Evolutionary conservation across 352 stramenopile genomes (phyloP).

Genomic region (Phytophthora cactorum): DNA sequence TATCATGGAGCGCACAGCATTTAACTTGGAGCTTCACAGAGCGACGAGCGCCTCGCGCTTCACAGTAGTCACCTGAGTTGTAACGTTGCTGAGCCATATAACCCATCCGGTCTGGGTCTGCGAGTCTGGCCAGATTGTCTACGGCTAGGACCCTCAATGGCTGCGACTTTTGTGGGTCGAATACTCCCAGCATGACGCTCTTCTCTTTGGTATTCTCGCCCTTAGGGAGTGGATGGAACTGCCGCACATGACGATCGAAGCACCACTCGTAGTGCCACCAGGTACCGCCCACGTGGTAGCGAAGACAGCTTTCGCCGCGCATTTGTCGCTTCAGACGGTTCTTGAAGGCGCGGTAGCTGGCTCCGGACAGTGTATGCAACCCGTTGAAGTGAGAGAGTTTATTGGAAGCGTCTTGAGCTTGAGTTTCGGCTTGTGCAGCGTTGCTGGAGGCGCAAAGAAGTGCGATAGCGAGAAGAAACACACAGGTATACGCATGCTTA

Average conservation of each 20-base stretch:
- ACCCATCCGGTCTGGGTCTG: slow-evolving; percentile 58
- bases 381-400: slow-evolving; percentile 54
- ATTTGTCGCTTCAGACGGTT: slow-evolving; percentile 74
- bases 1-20: slow-evolving; percentile 79
- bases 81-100: slow-evolving; percentile 71
- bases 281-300: slow-evolving; percentile 57
- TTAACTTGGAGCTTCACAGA: slow-evolving; percentile 62
- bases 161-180: slow-evolving; percentile 35
- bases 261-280: slow-evolving; percentile 92
- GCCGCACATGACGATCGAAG: slow-evolving; percentile 66
- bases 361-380: slow-evolving; percentile 65
- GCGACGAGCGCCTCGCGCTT: slow-evolving; percentile 24
- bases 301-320: slow-evolving; percentile 54
- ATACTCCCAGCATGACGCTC: slow-evolving; percentile 55
- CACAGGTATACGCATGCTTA: slow-evolving; percentile 10
- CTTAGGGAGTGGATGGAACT: slow-evolving; percentile 56
- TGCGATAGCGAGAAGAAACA: slow-evolving; percentile 28
- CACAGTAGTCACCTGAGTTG: slow-evolving; percentile 49
- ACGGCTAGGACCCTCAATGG: slow-evolving; percentile 49
- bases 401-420: slow-evolving; percentile 9
- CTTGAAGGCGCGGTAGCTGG: slow-evolving; percentile 67
- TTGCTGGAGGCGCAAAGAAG: slow-evolving; percentile 12
- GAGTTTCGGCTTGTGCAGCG: slow-evolving; percentile 15
- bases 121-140: slow-evolving; percentile 43
- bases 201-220: slow-evolving; percentile 24